These are phyloP conservation scores for Cyberlindnera maclurae DNA, from an alignment of 805 yeast genomes.

Conservation along the genomic window DNA sequence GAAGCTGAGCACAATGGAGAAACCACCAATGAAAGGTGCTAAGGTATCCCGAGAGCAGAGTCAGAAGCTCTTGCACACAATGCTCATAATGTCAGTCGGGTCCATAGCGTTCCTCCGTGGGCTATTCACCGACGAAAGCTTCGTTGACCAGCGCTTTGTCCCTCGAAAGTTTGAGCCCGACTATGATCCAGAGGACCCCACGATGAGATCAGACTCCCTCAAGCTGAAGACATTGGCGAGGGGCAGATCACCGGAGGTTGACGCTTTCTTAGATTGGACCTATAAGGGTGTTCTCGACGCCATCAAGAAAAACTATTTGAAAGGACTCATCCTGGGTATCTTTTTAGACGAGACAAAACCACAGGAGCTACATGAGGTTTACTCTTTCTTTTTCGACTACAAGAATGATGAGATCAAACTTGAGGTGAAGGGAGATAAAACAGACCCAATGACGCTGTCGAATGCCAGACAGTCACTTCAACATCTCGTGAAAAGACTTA, in stretches of 20 bases:
- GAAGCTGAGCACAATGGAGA: conserved; percentile 1
- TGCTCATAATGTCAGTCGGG: conserved; percentile 47
- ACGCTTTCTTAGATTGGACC: conserved; percentile 45
- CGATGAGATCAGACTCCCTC: conserved; percentile 29
- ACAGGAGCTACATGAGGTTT: conserved; percentile 39
- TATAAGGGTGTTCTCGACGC: conserved; percentile 43
- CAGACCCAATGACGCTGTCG: conserved; percentile 17
- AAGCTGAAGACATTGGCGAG: conserved; percentile 41
- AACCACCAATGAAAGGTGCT: background rate
- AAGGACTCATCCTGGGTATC: conserved; percentile 40
- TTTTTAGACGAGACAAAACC: conserved; percentile 37
- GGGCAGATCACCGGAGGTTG: conserved; percentile 41
- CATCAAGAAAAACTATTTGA: conserved; percentile 33
- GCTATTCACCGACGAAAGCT: conserved; percentile 48
- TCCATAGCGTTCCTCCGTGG: conserved; percentile 52
- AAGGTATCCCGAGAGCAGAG: conserved; percentile 32
- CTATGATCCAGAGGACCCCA: conserved; percentile 19
- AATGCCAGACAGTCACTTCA: conserved; percentile 39
- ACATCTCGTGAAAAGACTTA: conserved; percentile 43
- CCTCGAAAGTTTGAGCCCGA: conserved; percentile 28
- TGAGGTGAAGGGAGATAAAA: conserved; percentile 15
- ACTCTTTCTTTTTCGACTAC: conserved; percentile 42
- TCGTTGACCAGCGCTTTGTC: conserved; percentile 40
- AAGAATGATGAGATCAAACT: conserved; percentile 23
- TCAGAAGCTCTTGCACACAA: conserved; percentile 39